phyloP scores from a whole-genome alignment of 2,329 filamentous ascomycete genomes.

The Cercospora brassicicola region DNA sequence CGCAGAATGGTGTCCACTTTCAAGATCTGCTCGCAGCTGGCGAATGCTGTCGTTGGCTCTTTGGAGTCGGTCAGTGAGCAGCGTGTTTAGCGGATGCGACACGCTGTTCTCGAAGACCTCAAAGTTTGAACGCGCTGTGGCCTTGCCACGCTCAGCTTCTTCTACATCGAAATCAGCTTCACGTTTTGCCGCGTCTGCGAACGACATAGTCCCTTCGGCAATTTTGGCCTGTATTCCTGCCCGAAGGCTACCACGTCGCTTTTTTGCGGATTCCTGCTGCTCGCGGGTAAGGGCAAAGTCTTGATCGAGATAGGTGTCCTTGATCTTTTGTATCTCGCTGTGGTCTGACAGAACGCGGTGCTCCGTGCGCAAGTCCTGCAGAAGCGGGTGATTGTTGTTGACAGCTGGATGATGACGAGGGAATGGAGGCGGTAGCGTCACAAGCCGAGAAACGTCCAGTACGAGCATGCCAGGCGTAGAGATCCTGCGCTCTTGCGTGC shows the following conservation, averaged over 20 bases:
- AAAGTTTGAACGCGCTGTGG: slow-evolving; percentile 75
- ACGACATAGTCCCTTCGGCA: slow-evolving; percentile 73
- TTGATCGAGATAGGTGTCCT: slow-evolving; percentile 36
- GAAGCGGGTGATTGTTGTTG: slow-evolving; percentile 90
- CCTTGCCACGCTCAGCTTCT: slow-evolving; percentile 70
- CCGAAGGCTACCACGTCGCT: slow-evolving; percentile 35
- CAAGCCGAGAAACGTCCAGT: slow-evolving; percentile 84
- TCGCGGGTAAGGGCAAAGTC: slow-evolving; percentile 49
- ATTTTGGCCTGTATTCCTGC: slow-evolving; percentile 74
- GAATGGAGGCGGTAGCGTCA: slow-evolving; percentile 90
- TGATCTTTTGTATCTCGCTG: slow-evolving; percentile 62
- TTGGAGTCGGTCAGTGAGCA: slow-evolving; percentile 73
- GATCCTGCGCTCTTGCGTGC: slow-evolving; percentile 21
- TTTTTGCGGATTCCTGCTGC: slow-evolving; percentile 33
- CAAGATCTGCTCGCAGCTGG: slow-evolving; percentile 69
- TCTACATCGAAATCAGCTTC: slow-evolving; percentile 71
- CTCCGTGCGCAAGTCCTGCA: slow-evolving; percentile 72
- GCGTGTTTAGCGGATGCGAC: slow-evolving; percentile 77
- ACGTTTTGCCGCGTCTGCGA: slow-evolving; percentile 73
- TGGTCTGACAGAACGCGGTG: slow-evolving; percentile 75
- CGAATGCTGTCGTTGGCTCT: slow-evolving; percentile 76
- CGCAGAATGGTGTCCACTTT: slow-evolving; percentile 66
- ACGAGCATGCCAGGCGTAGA: slow-evolving; percentile 31
- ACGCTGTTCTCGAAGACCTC: slow-evolving; percentile 81
- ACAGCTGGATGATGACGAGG: slow-evolving; percentile 93